phyloP scores from a whole-genome alignment of 176 grass and related monocot species.

The Carex cristatella region DNA sequence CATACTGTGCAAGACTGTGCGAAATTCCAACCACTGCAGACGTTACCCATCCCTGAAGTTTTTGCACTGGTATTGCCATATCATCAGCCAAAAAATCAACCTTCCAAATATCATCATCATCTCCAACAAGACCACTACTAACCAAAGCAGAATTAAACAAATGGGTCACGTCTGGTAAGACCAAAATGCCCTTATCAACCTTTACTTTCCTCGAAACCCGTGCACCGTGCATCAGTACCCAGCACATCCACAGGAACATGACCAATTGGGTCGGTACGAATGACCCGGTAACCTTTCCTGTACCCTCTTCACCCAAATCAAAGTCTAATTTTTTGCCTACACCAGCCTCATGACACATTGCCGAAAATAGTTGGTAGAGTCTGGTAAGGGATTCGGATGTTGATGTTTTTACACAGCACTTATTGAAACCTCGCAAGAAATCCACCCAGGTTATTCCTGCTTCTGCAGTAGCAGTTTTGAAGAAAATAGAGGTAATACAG shows the following conservation, averaged over 20 bases:
- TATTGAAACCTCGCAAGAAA: constrained; percentile 73
- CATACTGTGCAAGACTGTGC: constrained; percentile 49
- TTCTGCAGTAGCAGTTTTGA: not conserved
- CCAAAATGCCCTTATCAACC: constrained; percentile 27
- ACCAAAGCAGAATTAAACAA: constrained; percentile 61
- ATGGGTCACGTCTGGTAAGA: constrained; percentile 55
- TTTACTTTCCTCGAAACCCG: not conserved
- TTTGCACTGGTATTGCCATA: constrained; percentile 55
- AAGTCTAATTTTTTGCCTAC: constrained; percentile 37
- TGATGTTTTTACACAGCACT: constrained; percentile 64
- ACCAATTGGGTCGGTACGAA: constrained; percentile 44
- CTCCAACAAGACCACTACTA: constrained; percentile 36
- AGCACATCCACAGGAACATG: constrained; percentile 67
- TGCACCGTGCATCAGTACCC: constrained; percentile 54
- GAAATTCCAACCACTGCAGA: constrained; percentile 42
- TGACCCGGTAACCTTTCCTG: constrained; percentile 58
- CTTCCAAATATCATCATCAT: constrained; percentile 48
- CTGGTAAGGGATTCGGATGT: constrained; percentile 46
- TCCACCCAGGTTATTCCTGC: constrained; percentile 31
- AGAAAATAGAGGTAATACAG: constrained; percentile 58
- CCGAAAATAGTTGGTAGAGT: constrained; percentile 57
- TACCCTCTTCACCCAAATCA: constrained; percentile 27
- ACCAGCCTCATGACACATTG: constrained; percentile 33
- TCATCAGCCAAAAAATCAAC: constrained; percentile 37
- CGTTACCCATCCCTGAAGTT: constrained; percentile 61